Conservation (phyloP, 2,329 filamentous ascomycete genomes). For the Teratosphaeria viscida region DNA sequence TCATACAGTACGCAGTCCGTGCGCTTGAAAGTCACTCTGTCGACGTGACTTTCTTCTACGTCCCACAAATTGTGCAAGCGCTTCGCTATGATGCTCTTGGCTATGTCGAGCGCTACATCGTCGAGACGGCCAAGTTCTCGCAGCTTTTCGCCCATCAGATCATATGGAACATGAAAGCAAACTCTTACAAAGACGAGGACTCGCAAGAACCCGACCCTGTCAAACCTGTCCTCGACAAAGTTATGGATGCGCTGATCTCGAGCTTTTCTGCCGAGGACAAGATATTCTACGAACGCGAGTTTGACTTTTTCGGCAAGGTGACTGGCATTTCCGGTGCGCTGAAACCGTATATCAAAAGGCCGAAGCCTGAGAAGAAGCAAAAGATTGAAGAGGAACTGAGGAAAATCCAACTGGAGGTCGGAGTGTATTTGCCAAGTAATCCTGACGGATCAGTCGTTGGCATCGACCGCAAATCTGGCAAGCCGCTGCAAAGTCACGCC, state of each 20-base stretch:
- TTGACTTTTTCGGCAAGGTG: constrained; percentile 95
- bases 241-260: constrained; percentile 71
- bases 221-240: constrained; percentile 85
- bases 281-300: constrained; percentile 86
- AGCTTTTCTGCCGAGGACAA: constrained; percentile 72
- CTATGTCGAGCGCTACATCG: constrained; percentile 91
- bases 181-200: constrained; percentile 95
- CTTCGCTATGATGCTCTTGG: constrained; percentile 86
- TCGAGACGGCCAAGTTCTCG: constrained; percentile 96
- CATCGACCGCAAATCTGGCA: constrained; percentile 95
- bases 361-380: constrained; percentile 94
- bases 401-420: constrained; percentile 93
- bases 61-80: constrained; percentile 94
- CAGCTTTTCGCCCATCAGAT: constrained; percentile 98
- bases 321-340: constrained; percentile 92
- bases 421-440: constrained; percentile 93
- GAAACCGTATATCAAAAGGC: constrained; percentile 80
- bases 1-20: constrained; percentile 94
- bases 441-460: constrained; percentile 95
- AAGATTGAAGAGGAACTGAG: constrained; percentile 98
- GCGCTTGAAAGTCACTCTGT: constrained; percentile 87
- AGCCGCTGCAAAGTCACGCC: constrained; percentile 92
- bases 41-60: constrained; percentile 98
- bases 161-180: constrained; percentile 99
- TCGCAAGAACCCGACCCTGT: constrained; percentile 81